A percentile compares a stretch with the other conserved stretches of the same genome.
Conservation (phyloP, 163 green algal species). For the Volvox carteri region DNA sequence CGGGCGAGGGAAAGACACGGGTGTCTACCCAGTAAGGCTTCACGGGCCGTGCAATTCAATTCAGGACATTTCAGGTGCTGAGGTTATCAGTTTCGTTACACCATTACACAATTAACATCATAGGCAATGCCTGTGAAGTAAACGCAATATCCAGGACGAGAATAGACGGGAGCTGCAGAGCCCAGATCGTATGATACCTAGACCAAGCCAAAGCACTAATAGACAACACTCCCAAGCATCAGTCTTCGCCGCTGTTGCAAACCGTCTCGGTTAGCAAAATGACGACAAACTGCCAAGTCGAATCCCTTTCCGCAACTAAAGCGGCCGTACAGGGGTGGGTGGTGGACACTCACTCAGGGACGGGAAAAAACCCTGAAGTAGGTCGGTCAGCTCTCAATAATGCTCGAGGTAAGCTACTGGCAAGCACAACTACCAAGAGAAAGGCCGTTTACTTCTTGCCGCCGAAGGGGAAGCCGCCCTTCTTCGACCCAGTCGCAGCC, state of each 20-base stretch:
- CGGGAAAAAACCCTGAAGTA: background rate
- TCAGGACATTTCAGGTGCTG: no score
- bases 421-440: no score
- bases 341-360: background rate
- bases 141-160: no score
- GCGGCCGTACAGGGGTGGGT: background rate
- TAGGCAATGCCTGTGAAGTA: background rate
- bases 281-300: background rate
- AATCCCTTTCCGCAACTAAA: background rate
- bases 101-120: background rate
- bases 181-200: background rate
- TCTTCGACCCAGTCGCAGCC: slow-evolving; percentile 47
- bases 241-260: background rate
- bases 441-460: slow-evolving; percentile 48
- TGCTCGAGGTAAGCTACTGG: background rate
- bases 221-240: background rate
- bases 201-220: background rate
- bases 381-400: background rate
- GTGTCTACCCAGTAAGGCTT: no score
- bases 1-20: background rate
- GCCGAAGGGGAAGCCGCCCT: slow-evolving; percentile 49
- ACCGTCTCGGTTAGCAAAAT: background rate
- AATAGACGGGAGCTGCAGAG: no score
- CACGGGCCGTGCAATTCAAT: no score
- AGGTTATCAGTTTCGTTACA: no score